Percentiles rank a stretch among this genome's conserved stretches.
Conservation (phyloP, 2,329 filamentous ascomycete species). For the Ceratocystis eucalypticola region DNA sequence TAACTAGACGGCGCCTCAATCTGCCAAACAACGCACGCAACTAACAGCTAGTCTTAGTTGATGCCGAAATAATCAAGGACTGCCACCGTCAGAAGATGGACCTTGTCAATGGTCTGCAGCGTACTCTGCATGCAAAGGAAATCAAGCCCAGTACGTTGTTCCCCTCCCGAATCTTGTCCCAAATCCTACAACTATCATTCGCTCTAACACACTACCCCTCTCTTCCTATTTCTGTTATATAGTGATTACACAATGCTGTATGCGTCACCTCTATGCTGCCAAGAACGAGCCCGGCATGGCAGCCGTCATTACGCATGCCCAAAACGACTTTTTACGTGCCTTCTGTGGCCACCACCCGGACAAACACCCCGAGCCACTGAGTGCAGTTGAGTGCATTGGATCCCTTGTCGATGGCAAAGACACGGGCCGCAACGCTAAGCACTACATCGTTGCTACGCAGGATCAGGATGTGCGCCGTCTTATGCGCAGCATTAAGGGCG, state of each 20-base stretch:
- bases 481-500: conserved; percentile 54
- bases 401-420: conserved; percentile 68
- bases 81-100: conserved; percentile 81
- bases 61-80: conserved; percentile 72
- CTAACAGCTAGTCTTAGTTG: conserved; percentile 38
- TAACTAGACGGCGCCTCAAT: background rate
- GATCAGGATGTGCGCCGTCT: conserved; percentile 48
- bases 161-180: background rate
- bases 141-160: conserved; percentile 56
- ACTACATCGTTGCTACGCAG: conserved; percentile 67
- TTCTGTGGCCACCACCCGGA: conserved; percentile 66
- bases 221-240: conserved; percentile 24
- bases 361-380: conserved; percentile 56
- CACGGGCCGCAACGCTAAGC: conserved; percentile 58
- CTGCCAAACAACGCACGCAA: background rate
- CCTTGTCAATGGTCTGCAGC: conserved; percentile 58
- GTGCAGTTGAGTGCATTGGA: conserved; percentile 54
- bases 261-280: conserved; percentile 60
- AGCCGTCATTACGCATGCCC: conserved; percentile 59
- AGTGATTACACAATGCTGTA: conserved; percentile 73
- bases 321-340: conserved; percentile 56
- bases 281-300: conserved; percentile 40
- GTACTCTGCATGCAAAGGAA: conserved; percentile 69
- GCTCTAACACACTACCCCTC: conserved; percentile 18
- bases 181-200: conserved; percentile 1